Evolutionary conservation across 1,284 basidiomycete species (phyloP).

Genomic region (Papiliotrema fonsecae): DNA sequence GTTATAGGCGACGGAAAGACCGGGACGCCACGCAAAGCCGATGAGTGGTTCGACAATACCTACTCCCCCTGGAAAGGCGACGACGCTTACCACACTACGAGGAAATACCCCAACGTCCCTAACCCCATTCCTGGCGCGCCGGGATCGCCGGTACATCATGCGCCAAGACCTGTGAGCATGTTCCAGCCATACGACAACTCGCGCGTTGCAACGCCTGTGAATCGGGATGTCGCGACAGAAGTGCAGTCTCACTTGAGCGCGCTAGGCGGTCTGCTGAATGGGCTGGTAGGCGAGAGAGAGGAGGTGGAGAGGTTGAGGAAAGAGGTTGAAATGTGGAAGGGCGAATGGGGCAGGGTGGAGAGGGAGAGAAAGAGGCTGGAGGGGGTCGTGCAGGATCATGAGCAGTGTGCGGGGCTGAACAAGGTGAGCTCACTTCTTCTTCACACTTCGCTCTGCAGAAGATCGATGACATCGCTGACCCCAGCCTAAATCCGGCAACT

Average conservation of each 20-base stretch:
- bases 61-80: background rate
- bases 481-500: constrained; percentile 14
- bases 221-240: constrained; percentile 1
- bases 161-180: too few species aligned
- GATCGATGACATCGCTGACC: constrained; percentile 1
- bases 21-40: too few species aligned
- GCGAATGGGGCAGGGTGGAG: constrained; percentile 28
- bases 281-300: constrained; percentile 22
- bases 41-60: background rate
- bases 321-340: constrained; percentile 37
- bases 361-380: constrained; percentile 32
- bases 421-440: background rate
- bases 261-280: constrained; percentile 19
- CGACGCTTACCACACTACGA: background rate
- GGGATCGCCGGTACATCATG: background rate
- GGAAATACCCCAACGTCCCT: background rate
- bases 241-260: constrained; percentile 23
- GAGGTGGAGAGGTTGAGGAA: constrained; percentile 39
- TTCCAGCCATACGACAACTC: background rate
- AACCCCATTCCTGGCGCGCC: background rate
- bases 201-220: background rate
- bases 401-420: constrained; percentile 17
- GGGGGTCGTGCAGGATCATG: constrained; percentile 14
- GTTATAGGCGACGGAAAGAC: background rate
- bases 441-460: background rate